Percentiles rank a stretch among this genome's conserved stretches.
These are phyloP conservation scores for Trichophaea hybrida DNA, from an alignment of 2,329 filamentous ascomycete genomes.

Conservation along the genomic window DNA sequence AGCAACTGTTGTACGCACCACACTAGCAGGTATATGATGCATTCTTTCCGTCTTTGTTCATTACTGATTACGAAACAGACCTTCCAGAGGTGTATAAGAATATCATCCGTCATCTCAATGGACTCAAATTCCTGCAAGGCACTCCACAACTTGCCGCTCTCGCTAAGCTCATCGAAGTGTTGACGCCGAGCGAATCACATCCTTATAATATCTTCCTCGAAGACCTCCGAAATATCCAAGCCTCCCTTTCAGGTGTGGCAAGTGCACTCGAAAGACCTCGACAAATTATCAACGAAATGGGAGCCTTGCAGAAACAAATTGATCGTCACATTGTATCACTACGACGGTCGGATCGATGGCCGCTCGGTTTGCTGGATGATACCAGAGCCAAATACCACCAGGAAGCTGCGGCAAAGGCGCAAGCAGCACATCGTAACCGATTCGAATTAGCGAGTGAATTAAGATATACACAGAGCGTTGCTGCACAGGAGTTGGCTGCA, in stretches of 20 bases:
- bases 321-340: slow-evolving; percentile 65
- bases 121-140: slow-evolving; percentile 25
- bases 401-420: slow-evolving; percentile 69
- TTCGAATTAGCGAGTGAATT: slow-evolving; percentile 66
- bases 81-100: slow-evolving; percentile 33
- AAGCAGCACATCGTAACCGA: slow-evolving; percentile 54
- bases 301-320: slow-evolving; percentile 57
- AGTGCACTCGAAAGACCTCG: slow-evolving; percentile 64
- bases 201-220: slow-evolving; percentile 62
- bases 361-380: slow-evolving; percentile 70
- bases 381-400: slow-evolving; percentile 61
- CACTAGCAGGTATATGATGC: slow-evolving; percentile 40
- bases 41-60: slow-evolving; percentile 29
- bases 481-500: slow-evolving; percentile 77
- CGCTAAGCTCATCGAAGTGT: slow-evolving; percentile 52
- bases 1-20: slow-evolving; percentile 57
- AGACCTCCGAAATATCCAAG: slow-evolving; percentile 63
- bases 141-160: slow-evolving; percentile 51
- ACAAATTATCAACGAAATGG: slow-evolving; percentile 61
- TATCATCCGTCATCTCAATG: slow-evolving; percentile 22
- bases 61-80: slow-evolving; percentile 38
- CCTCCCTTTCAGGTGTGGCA: slow-evolving; percentile 69
- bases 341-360: slow-evolving; percentile 62
- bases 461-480: slow-evolving; percentile 82
- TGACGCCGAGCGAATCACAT: slow-evolving; percentile 54